Percentiles rank a stretch among this genome's conserved stretches.
phyloP scores from a whole-genome alignment of 2,329 filamentous ascomycete species.

The Tolypocladium ophioglossoides region DNA sequence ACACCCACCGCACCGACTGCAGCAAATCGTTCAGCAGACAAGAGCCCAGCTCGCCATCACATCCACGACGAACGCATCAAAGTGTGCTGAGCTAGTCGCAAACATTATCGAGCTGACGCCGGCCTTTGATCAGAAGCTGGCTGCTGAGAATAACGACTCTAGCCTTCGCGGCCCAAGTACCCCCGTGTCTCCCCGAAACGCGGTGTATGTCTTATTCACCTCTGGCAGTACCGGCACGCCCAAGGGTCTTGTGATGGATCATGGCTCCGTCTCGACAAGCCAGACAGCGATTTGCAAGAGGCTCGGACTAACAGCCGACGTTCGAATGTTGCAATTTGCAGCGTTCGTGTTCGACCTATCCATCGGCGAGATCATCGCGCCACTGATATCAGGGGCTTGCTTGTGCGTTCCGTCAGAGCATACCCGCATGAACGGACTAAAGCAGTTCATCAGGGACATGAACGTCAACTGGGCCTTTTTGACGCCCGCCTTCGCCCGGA shows the following conservation, averaged over 20 bases:
- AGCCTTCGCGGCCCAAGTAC: too few species aligned
- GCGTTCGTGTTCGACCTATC: conserved; percentile 5
- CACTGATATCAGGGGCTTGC: conserved; percentile 1
- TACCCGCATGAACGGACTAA: neutral
- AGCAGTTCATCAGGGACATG: neutral
- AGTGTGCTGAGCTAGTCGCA: neutral
- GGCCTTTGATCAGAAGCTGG: too few species aligned
- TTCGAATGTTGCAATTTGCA: conserved; percentile 4
- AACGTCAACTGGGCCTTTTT: neutral
- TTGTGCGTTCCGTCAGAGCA: conserved; percentile 4
- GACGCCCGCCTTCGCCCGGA: conserved; percentile 1
- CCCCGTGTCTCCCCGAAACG: too few species aligned
- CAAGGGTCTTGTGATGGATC: conserved; percentile 13
- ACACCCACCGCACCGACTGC: neutral
- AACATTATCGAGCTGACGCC: too few species aligned
- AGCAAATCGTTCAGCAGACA: neutral
- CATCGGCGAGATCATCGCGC: conserved; percentile 2
- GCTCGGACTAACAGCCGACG: neutral
- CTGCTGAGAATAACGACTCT: too few species aligned
- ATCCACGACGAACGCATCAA: neutral
- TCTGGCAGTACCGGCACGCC: conserved; percentile 13
- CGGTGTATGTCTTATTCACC: conserved; percentile 13
- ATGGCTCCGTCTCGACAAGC: conserved; percentile 3
- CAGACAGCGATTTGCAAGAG: conserved; percentile 1
- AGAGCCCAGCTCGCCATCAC: too few species aligned